phyloP scores from a whole-genome alignment of 306 rosid species.

The Abrus precatorius region DNA sequence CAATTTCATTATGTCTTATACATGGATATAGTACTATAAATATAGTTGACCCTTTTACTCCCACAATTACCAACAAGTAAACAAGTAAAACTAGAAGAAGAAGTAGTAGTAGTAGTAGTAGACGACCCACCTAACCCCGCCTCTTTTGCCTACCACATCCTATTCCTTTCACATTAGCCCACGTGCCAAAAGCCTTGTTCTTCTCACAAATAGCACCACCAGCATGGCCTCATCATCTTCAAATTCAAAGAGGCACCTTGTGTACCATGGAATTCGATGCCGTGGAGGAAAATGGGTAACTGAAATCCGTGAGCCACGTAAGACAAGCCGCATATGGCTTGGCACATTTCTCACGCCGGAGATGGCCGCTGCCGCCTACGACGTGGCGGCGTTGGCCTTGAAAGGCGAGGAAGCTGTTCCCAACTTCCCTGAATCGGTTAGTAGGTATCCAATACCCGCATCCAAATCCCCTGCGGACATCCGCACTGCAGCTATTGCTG shows the following conservation, averaged over 20 bases:
- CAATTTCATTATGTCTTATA: background rate
- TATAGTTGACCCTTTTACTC: slow-evolving; percentile 29
- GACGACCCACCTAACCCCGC: background rate
- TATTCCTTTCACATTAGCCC: background rate
- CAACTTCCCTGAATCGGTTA: slow-evolving; percentile 63
- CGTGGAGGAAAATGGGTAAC: slow-evolving; percentile 91
- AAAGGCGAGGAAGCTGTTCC: slow-evolving; percentile 69
- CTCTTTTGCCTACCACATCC: background rate
- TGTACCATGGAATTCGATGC: slow-evolving; percentile 76
- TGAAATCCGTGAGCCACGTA: slow-evolving; percentile 91
- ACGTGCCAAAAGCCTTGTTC: slow-evolving; percentile 1
- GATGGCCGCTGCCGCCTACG: slow-evolving; percentile 95
- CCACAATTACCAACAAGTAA: background rate
- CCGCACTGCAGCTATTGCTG: slow-evolving; percentile 75
- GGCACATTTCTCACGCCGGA: slow-evolving; percentile 82
- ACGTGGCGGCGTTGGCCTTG: slow-evolving; percentile 81
- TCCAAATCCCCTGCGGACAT: slow-evolving; percentile 70
- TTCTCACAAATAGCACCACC: background rate
- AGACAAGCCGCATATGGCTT: slow-evolving; percentile 85
- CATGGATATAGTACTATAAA: background rate
- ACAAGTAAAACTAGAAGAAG: background rate
- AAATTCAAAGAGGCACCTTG: slow-evolving; percentile 63
- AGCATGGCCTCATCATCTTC: slow-evolving; percentile 63
- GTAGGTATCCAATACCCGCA: slow-evolving; percentile 64
- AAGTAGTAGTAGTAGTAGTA: too few species aligned